phyloP scores from a whole-genome alignment of 1,284 basidiomycete species.

The Irpex lacteus region DNA sequence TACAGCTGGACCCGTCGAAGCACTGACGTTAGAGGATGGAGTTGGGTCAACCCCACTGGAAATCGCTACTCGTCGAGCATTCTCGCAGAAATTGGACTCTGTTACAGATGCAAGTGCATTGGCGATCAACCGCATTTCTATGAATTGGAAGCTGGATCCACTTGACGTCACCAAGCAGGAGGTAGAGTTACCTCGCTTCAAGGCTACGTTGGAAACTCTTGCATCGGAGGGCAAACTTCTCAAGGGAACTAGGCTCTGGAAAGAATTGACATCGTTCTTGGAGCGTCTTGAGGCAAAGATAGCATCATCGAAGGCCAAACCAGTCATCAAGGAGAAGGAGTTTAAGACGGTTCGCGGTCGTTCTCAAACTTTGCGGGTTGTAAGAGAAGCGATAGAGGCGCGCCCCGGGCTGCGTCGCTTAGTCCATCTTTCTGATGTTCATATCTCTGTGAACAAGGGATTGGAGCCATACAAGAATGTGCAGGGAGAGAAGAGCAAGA shows the following conservation, averaged over 20 bases:
- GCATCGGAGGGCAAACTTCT: constrained; percentile 31
- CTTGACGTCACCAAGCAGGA: constrained; percentile 20
- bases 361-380: constrained; percentile 22
- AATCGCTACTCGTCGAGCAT: constrained; percentile 28
- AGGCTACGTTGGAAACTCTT: constrained; percentile 33
- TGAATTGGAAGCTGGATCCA: background rate
- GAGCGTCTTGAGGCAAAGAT: constrained; percentile 32
- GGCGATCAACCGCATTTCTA: background rate
- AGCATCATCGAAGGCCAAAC: constrained; percentile 7
- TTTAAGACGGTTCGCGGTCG: constrained; percentile 2
- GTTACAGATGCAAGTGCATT: constrained; percentile 1
- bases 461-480: constrained; percentile 10
- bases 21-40: constrained; percentile 46
- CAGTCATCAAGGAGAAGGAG: constrained; percentile 7
- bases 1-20: constrained; percentile 33
- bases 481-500: background rate
- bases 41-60: constrained; percentile 55
- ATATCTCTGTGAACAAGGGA: constrained; percentile 35
- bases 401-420: constrained; percentile 29
- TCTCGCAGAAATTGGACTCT: constrained; percentile 15
- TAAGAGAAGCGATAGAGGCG: constrained; percentile 23
- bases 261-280: constrained; percentile 32
- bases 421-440: constrained; percentile 45
- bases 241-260: constrained; percentile 29
- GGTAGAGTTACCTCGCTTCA: constrained; percentile 32